Percentiles rank a stretch among this genome's conserved stretches.
Conservation (phyloP, 2,329 filamentous ascomycete species). For the Sporothrix luriei region DNA sequence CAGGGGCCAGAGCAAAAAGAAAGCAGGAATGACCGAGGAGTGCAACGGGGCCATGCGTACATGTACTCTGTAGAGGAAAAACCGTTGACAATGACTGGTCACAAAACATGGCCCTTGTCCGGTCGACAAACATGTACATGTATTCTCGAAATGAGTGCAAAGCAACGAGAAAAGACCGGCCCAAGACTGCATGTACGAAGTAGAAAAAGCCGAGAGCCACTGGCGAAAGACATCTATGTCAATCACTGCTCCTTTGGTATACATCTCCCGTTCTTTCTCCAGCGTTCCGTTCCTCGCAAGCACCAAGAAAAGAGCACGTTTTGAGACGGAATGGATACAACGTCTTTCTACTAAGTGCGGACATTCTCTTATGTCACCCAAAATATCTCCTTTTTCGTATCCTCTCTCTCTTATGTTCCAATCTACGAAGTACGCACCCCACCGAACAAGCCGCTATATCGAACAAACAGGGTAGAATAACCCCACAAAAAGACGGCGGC, state of each 20-base stretch:
- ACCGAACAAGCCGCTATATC: background rate
- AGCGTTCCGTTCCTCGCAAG: conserved; percentile 2
- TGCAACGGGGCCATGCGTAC: conserved; percentile 8
- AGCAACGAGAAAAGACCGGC: background rate
- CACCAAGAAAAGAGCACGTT: background rate
- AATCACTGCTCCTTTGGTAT: conserved; percentile 11
- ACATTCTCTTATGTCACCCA: too few relatives aligned
- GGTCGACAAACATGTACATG: background rate
- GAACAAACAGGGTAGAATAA: background rate
- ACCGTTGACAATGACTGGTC: conserved; percentile 16
- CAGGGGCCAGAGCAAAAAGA: conserved; percentile 1
- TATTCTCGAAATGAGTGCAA: background rate
- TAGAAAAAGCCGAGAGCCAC: background rate
- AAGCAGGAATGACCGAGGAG: background rate
- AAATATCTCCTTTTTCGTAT: background rate
- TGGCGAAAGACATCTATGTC: background rate
- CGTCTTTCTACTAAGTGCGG: background rate
- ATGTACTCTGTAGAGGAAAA: too few relatives aligned
- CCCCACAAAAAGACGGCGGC: conserved; percentile 2
- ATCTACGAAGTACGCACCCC: background rate
- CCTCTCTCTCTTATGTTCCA: background rate
- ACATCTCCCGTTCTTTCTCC: background rate
- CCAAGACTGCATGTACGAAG: conserved; percentile 17
- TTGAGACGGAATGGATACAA: background rate
- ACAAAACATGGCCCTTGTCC: conserved; percentile 14